Evolutionary conservation across 2,329 filamentous ascomycete genomes (phyloP).

Genomic region (Trichoderma koningiopsis): DNA sequence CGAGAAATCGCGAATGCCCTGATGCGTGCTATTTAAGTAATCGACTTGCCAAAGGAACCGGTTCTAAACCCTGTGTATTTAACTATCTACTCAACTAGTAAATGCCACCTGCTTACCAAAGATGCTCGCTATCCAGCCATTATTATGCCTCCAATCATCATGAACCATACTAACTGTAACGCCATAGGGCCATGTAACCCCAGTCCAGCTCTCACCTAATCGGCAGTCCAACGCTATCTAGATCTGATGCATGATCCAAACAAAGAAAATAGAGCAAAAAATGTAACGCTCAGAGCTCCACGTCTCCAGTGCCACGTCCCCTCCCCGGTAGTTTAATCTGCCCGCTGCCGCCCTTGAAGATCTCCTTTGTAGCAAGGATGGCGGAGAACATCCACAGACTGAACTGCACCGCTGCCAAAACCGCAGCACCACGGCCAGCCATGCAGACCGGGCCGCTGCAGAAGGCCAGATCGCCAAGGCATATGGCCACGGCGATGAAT

Average conservation of each 20-base stretch:
- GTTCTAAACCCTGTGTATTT: neutral
- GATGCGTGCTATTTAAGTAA: neutral
- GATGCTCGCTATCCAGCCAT: neutral
- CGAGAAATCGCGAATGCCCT: neutral
- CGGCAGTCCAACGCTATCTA: neutral
- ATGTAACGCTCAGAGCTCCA: neutral
- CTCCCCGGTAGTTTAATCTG: neutral
- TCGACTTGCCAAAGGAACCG: neutral
- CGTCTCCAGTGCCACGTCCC: neutral
- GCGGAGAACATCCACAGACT: conserved; percentile 55
- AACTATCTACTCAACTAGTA: neutral
- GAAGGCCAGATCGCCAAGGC: conserved; percentile 57
- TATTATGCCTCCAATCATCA: neutral
- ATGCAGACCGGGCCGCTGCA: conserved; percentile 61
- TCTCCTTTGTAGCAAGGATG: conserved; percentile 48
- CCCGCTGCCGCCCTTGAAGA: neutral
- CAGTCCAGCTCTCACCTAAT: neutral
- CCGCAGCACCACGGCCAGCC: conserved; percentile 56
- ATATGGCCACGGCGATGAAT: conserved; percentile 60
- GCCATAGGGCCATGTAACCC: neutral
- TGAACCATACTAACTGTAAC: neutral
- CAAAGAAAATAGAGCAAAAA: neutral
- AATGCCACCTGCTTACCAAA: neutral
- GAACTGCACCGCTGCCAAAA: conserved; percentile 57
- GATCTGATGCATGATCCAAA: neutral